These are phyloP conservation scores for Trifolium repens DNA, from an alignment of 306 rosid species.

Conservation along the genomic window DNA sequence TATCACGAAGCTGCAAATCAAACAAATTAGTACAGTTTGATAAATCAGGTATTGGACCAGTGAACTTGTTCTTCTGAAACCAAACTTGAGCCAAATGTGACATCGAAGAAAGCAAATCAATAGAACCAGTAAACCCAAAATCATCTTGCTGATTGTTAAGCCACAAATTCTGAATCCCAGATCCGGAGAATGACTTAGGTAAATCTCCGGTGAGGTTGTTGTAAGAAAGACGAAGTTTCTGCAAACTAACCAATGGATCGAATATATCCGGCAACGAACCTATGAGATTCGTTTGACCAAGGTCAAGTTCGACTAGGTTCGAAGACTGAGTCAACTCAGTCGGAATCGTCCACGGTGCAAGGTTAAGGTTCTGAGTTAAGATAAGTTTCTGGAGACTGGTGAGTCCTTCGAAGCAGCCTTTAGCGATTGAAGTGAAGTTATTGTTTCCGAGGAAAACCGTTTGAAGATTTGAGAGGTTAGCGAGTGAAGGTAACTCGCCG, in stretches of 20 bases:
- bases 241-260: constrained; percentile 47
- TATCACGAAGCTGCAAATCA: constrained; percentile 80
- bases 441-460: constrained; percentile 53
- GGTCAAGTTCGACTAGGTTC: constrained; percentile 53
- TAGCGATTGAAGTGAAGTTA: constrained; percentile 69
- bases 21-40: constrained; percentile 50
- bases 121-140: constrained; percentile 51
- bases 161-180: constrained; percentile 66
- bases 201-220: constrained; percentile 74
- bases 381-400: constrained; percentile 61
- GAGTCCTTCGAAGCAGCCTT: constrained; percentile 61
- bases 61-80: constrained; percentile 80
- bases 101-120: constrained; percentile 64
- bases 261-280: constrained; percentile 77
- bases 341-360: constrained; percentile 67
- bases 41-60: constrained; percentile 73
- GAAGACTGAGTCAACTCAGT: constrained; percentile 58
- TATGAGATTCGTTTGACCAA: constrained; percentile 38
- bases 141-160: constrained; percentile 79
- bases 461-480: constrained; percentile 64
- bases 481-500: constrained; percentile 69
- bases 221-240: constrained; percentile 71
- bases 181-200: constrained; percentile 57
- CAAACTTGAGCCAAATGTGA: constrained; percentile 64
- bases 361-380: constrained; percentile 47